Evolutionary conservation across 768 basidiomycete genomes (phyloP).

Genomic region (Trichaptum fuscoviolaceum): DNA sequence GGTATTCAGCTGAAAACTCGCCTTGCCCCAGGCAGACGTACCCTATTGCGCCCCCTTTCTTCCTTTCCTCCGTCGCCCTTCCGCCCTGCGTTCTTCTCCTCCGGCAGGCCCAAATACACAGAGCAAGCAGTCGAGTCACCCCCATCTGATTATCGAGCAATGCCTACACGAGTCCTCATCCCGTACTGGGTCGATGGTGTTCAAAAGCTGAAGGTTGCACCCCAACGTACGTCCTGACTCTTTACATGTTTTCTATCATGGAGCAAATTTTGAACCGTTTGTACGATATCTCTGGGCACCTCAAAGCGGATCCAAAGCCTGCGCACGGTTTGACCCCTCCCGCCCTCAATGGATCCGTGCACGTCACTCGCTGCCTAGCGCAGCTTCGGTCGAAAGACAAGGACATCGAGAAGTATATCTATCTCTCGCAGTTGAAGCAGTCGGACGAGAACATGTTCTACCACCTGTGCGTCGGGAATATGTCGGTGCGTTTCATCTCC

Average conservation of each 20-base stretch:
- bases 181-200: constrained; percentile 68
- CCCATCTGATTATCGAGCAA: not conserved
- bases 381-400: constrained; percentile 74
- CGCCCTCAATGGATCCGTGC: constrained; percentile 45
- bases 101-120: not conserved
- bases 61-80: not conserved
- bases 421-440: constrained; percentile 68
- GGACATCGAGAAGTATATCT: constrained; percentile 81
- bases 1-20: not conserved
- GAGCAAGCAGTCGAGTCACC: not conserved
- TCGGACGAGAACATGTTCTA: constrained; percentile 76
- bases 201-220: constrained; percentile 61
- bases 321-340: constrained; percentile 60
- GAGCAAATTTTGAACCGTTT: constrained; percentile 8
- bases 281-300: constrained; percentile 10
- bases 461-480: constrained; percentile 62
- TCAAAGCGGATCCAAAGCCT: constrained; percentile 34
- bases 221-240: constrained; percentile 42
- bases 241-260: constrained; percentile 7
- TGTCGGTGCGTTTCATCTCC: constrained; percentile 42
- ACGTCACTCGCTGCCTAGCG: constrained; percentile 53
- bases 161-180: constrained; percentile 39
- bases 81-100: not conserved
- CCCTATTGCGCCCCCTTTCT: not conserved
- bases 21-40: not conserved